phyloP scores from a whole-genome alignment of 345 rosid genomes.

The Corchorus capsularis region DNA sequence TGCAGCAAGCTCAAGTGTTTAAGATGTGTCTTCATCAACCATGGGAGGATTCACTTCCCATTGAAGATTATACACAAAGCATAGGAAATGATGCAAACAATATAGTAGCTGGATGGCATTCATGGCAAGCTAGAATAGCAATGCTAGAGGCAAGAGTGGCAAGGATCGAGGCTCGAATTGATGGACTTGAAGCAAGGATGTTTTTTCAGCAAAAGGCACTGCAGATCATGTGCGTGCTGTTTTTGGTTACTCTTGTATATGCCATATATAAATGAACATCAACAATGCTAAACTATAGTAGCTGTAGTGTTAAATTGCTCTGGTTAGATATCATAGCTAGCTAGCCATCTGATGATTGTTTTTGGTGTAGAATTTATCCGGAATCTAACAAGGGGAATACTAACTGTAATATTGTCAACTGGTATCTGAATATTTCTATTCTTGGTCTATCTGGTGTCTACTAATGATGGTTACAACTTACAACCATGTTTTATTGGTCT shows the following conservation, averaged over 20 bases:
- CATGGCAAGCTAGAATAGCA: conserved; percentile 27
- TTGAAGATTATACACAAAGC: conserved; percentile 14
- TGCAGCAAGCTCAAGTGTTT: conserved; percentile 21
- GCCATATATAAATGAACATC: conserved; percentile 32
- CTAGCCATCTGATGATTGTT: background rate
- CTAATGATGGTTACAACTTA: conserved; percentile 9
- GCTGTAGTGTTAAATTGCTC: background rate
- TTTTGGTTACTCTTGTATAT: conserved; percentile 25
- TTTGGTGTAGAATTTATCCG: background rate
- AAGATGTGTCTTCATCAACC: conserved; percentile 35
- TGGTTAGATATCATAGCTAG: background rate
- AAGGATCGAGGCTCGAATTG: conserved; percentile 27
- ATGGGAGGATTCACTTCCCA: conserved; percentile 31
- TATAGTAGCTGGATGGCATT: background rate
- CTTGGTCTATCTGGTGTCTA: background rate
- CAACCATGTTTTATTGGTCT: conserved; percentile 18
- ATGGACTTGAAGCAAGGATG: conserved; percentile 30
- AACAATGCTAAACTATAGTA: background rate
- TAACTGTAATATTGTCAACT: background rate
- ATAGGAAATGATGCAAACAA: conserved; percentile 13
- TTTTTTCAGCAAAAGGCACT: conserved; percentile 20
- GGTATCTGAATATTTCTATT: background rate
- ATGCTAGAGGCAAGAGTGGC: conserved; percentile 28
- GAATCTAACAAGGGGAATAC: background rate
- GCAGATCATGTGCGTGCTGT: conserved; percentile 15